These are phyloP conservation scores for Torulaspora gathmanii DNA, from an alignment of 805 yeast species.

Conservation along the genomic window DNA sequence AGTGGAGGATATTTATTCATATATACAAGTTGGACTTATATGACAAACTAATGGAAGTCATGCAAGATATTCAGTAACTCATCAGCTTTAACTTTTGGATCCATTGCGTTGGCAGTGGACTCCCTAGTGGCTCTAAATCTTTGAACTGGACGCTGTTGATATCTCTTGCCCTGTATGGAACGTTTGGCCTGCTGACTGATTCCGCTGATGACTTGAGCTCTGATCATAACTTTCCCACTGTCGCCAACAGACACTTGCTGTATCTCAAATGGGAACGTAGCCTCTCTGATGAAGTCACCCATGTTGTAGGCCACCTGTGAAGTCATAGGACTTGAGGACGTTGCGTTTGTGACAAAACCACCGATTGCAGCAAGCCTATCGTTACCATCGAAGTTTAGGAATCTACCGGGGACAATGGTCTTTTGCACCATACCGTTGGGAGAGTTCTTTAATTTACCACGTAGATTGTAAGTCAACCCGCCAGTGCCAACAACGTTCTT, in stretches of 20 bases:
- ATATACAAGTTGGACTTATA: constrained; percentile 9
- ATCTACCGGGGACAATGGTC: constrained; percentile 64
- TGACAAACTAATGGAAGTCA: constrained; percentile 10
- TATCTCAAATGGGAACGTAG: constrained; percentile 42
- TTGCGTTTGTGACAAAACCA: constrained; percentile 43
- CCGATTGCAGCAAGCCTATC: constrained; percentile 53
- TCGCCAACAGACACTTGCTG: constrained; percentile 37
- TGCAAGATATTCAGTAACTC: constrained; percentile 20
- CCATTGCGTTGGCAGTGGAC: constrained; percentile 15
- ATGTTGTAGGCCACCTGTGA: constrained; percentile 34
- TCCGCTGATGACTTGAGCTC: constrained; percentile 22
- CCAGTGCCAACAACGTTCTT: constrained; percentile 58
- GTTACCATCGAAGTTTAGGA: constrained; percentile 42
- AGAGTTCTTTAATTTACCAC: constrained; percentile 62
- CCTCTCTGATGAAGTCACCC: constrained; percentile 43
- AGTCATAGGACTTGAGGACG: constrained; percentile 31
- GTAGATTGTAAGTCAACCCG: constrained; percentile 65
- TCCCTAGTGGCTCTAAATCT: constrained; percentile 3
- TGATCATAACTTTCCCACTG: constrained; percentile 35
- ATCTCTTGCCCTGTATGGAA: constrained; percentile 16
- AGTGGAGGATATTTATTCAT: constrained; percentile 4
- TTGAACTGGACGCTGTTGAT: constrained; percentile 18
- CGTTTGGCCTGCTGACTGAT: constrained; percentile 19
- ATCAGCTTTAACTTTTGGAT: constrained; percentile 16
- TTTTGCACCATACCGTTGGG: constrained; percentile 63